Evolutionary conservation across 306 rosid species (phyloP).

Genomic region (Ziziphus jujuba): DNA sequence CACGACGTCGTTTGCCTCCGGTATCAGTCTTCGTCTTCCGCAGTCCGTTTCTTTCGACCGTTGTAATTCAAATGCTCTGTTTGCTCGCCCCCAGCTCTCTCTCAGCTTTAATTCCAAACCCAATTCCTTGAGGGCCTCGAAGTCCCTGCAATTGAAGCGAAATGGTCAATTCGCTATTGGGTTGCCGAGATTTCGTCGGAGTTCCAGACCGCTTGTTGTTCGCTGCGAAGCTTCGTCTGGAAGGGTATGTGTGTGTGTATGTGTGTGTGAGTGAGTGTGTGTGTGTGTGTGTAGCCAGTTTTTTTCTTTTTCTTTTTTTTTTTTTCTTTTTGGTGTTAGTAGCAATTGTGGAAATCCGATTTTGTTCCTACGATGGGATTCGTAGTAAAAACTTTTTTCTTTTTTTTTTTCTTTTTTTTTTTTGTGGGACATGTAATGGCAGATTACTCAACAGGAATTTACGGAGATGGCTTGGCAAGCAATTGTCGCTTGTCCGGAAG

Average conservation of each 20-base stretch:
- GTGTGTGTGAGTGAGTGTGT: neutral
- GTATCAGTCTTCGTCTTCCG: slow-evolving; percentile 34
- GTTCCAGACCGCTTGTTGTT: slow-evolving; percentile 38
- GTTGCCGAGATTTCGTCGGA: slow-evolving; percentile 28
- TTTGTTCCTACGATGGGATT: no score
- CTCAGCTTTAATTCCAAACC: slow-evolving; percentile 30
- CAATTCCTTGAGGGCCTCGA: slow-evolving; percentile 37
- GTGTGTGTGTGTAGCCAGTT: neutral
- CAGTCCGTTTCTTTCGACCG: slow-evolving; percentile 45
- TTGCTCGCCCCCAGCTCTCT: slow-evolving; percentile 42
- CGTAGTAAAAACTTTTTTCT: no score
- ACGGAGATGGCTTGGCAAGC: slow-evolving; percentile 99
- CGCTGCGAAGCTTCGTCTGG: slow-evolving; percentile 68
- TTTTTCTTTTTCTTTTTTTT: neutral
- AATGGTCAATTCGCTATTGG: slow-evolving; percentile 43
- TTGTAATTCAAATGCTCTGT: slow-evolving; percentile 29
- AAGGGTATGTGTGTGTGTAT: slow-evolving; percentile 48
- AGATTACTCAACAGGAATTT: slow-evolving; percentile 95
- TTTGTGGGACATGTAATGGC: slow-evolving; percentile 33
- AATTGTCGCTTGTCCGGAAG: slow-evolving; percentile 82
- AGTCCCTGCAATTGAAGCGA: slow-evolving; percentile 32
- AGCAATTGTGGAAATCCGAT: neutral
- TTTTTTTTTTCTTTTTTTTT: slow-evolving; percentile 7
- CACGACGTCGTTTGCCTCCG: slow-evolving; percentile 42
- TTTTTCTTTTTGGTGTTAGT: neutral